A percentile compares a stretch with the other conserved stretches of the same genome.
These are phyloP conservation scores for Teunomyces stri DNA, from an alignment of 805 yeast genomes.

Conservation along the genomic window DNA sequence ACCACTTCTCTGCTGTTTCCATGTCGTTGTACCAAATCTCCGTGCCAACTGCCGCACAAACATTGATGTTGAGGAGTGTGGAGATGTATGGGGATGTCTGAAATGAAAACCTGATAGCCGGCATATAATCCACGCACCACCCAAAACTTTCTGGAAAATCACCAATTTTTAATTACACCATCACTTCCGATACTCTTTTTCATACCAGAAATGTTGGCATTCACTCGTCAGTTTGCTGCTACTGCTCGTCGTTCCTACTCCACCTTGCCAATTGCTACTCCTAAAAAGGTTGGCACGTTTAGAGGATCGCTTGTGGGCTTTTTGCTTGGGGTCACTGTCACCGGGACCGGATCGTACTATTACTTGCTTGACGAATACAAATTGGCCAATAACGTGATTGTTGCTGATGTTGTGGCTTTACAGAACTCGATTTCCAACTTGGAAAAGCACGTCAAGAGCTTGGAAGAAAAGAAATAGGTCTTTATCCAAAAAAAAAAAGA, in stretches of 20 bases:
- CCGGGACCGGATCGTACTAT: conserved; percentile 75
- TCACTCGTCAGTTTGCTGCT: conserved; percentile 18
- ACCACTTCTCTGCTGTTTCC: background rate
- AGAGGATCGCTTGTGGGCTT: conserved; percentile 68
- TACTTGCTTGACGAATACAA: conserved; percentile 78
- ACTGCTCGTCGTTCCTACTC: conserved; percentile 28
- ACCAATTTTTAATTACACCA: background rate
- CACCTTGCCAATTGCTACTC: conserved; percentile 19
- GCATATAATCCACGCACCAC: background rate
- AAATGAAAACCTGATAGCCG: background rate
- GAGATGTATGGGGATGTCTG: background rate
- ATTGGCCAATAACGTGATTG: conserved; percentile 65
- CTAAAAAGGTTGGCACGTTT: conserved; percentile 40
- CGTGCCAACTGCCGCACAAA: background rate
- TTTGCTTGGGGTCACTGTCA: conserved; percentile 68
- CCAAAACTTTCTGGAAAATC: background rate
- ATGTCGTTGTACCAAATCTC: background rate
- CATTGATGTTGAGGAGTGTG: background rate
- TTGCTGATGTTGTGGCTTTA: conserved; percentile 71
- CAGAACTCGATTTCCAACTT: conserved; percentile 65
- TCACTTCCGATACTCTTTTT: background rate
- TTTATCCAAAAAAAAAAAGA: too few relatives aligned
- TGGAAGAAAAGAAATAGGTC: conserved; percentile 43
- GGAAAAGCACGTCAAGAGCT: conserved; percentile 64
- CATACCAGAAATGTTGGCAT: conserved; percentile 11